Base-by-base conservation (phyloP, 2,329 filamentous ascomycete species). In the Lomentospora prolificans region DNA sequence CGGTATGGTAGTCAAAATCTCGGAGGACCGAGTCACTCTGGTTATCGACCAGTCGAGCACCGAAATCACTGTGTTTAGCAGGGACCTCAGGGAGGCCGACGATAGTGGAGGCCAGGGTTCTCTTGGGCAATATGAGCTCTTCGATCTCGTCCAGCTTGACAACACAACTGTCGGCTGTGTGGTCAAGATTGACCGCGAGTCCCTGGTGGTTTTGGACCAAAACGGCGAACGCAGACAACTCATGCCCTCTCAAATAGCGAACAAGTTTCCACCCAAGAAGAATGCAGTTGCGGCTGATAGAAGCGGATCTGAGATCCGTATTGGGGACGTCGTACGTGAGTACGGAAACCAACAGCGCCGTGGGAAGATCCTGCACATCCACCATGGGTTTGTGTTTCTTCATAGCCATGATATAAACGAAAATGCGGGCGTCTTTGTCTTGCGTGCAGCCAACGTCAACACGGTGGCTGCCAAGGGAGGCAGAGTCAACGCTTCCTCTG, bases 51-150 rank as follows among this genome's bases (percentile, higher is more conserved):
- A 94, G 68, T 94, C 84, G 58, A 92, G 94, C 70, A 85, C 86
- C 54, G 94, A 99, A 68, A 90, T 99, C 62, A 96, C 91, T 0
- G 94, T 99, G 31, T 99, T 99, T 67, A 96, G 92, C 75, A 96
- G 95, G 69, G 94, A 99, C 72, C 74, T 99, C 58, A 84, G 95
- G 62, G 89, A 96, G 69, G 94, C 94, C 27, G 90, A 89, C 56
- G 94, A 97, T 66, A 90, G 90, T 62, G 91, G 90, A 60, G 90
- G 89, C 14, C 85, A 91, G 65, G 87, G 89, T 27, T 83, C 84
- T 30, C 74, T 92, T n/a, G 90, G 90, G 9, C 89, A 95, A 70
- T 97, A 88, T 69, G 87, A 91, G 62, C 83, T 99, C 31, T 90
- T 95, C 63, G 94, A 99, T 67, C 79, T 99, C 25, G 90, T 99